phyloP scores from a whole-genome alignment of 192 early-diverging fungal species.

The Coemansia furcata region DNA sequence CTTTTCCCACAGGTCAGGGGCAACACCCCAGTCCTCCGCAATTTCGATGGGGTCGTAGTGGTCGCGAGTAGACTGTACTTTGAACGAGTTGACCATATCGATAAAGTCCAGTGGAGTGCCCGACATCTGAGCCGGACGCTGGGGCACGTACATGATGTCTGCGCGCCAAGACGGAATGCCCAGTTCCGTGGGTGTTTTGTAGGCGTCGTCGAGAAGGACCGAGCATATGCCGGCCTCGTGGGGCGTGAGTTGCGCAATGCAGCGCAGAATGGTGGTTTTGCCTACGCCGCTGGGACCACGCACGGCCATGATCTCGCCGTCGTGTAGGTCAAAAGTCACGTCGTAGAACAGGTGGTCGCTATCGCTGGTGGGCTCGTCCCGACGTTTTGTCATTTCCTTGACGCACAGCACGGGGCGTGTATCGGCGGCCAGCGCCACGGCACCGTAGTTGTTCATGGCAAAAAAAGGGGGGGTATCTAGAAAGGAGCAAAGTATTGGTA shows the following conservation, averaged over 20 bases:
- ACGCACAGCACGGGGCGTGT: constrained; percentile 22
- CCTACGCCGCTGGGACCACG: constrained; percentile 74
- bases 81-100: constrained; percentile 56
- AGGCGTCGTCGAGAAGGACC: constrained; percentile 38
- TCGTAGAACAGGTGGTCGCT: constrained; percentile 53
- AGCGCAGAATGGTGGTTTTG: constrained; percentile 84
- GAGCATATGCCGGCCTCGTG: constrained; percentile 60
- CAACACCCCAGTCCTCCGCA: constrained; percentile 66
- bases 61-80: constrained; percentile 42
- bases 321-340: constrained; percentile 53
- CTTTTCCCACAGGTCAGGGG: constrained; percentile 66
- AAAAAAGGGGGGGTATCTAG: neutral
- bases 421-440: constrained; percentile 6
- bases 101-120: constrained; percentile 74
- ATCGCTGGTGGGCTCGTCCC: constrained; percentile 19
- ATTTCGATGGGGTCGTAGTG: constrained; percentile 64
- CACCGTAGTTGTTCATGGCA: constrained; percentile 15
- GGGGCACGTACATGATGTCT: constrained; percentile 83
- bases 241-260: constrained; percentile 69
- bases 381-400: constrained; percentile 41
- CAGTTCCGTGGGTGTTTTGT: constrained; percentile 50
- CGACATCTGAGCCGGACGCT: constrained; percentile 66
- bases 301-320: constrained; percentile 59
- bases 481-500: neutral
- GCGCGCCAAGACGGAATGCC: constrained; percentile 75